Evolutionary conservation across 2,329 filamentous ascomycete genomes (phyloP).

Genomic region (Fusarium marasasianum): DNA sequence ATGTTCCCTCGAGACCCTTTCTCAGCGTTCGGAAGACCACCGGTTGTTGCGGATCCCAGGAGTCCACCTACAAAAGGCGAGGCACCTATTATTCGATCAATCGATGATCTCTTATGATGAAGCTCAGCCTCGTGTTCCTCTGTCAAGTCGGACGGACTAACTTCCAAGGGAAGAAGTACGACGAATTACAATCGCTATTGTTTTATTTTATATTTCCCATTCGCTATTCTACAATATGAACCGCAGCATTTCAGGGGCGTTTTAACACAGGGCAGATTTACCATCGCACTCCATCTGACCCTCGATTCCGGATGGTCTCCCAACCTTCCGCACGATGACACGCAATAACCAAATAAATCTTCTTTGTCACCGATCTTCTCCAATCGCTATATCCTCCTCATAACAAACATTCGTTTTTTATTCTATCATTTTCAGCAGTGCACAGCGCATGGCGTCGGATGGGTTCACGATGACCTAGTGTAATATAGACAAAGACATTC

Average conservation of each 20-base stretch:
- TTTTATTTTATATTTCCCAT: constrained; percentile 11
- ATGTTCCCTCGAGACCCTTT: constrained; percentile 65
- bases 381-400: constrained; percentile 30
- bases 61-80: constrained; percentile 80
- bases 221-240: constrained; percentile 28
- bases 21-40: constrained; percentile 60
- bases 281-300: constrained; percentile 12
- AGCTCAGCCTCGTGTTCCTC: neutral
- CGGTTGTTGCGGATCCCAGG: constrained; percentile 70
- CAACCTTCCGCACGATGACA: constrained; percentile 37
- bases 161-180: neutral
- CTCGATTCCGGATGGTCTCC: constrained; percentile 18
- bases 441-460: constrained; percentile 42
- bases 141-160: constrained; percentile 1
- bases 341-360: constrained; percentile 33
- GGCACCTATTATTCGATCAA: constrained; percentile 79
- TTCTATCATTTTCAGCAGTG: constrained; percentile 30
- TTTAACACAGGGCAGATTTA: constrained; percentile 18
- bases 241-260: constrained; percentile 37
- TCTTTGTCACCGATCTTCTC: constrained; percentile 34
- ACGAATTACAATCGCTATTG: constrained; percentile 16
- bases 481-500: constrained; percentile 42
- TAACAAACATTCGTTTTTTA: constrained; percentile 35
- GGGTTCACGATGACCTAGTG: constrained; percentile 38
- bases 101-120: constrained; percentile 76